Evolutionary conservation across 1,139 yeast species (phyloP).

Genomic region (Taphrina pruni): DNA sequence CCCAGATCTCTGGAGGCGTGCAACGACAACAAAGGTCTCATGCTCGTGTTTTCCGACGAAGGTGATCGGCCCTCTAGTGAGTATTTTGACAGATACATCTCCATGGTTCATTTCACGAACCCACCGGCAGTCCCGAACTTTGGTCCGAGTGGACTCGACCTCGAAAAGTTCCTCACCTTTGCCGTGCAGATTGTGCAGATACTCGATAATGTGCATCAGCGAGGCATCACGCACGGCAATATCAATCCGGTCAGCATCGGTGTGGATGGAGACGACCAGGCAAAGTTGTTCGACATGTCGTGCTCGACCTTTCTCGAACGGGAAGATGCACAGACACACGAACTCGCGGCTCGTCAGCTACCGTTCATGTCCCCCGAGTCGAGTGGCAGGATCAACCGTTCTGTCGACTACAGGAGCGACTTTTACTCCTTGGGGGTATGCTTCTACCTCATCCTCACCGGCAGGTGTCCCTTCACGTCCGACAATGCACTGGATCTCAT

Average conservation of each 20-base stretch:
- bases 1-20: constrained; percentile 31
- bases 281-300: constrained; percentile 20
- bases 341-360: constrained; percentile 11
- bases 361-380: constrained; percentile 40
- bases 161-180: constrained; percentile 26
- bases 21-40: constrained; percentile 31
- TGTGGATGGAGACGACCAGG: constrained; percentile 4
- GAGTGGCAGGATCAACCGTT: constrained; percentile 36
- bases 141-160: constrained; percentile 15
- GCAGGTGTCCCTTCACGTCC: constrained; percentile 33
- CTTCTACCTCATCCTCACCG: constrained; percentile 35
- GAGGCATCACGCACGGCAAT: constrained; percentile 33
- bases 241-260: constrained; percentile 32
- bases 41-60: constrained; percentile 29
- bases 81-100: constrained; percentile 13
- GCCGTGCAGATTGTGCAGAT: constrained; percentile 29
- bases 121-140: background rate
- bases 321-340: constrained; percentile 34
- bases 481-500: constrained; percentile 31
- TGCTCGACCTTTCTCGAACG: constrained; percentile 29
- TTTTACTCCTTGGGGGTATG: constrained; percentile 38
- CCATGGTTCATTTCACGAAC: background rate
- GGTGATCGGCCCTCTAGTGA: constrained; percentile 19
- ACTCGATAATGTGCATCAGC: constrained; percentile 17
- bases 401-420: constrained; percentile 39